A percentile compares a stretch with the other conserved stretches of the same genome.
Evolutionary conservation across 352 stramenopile species (phyloP).

Genomic region (Achlya hypogyna): DNA sequence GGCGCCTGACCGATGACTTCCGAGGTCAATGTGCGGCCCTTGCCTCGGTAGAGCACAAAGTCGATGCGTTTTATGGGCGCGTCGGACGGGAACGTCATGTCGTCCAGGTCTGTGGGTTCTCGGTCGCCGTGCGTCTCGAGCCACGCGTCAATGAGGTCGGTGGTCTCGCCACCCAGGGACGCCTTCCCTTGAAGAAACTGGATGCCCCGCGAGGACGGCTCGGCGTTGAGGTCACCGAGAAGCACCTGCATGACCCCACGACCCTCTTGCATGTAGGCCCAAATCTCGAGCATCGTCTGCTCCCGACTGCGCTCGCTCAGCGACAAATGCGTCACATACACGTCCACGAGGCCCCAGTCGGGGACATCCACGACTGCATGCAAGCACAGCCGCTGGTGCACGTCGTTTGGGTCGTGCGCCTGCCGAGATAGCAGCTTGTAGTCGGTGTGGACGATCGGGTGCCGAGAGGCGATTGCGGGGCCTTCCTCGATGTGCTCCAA

Average conservation of each 20-base stretch:
- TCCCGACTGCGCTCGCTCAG: slow-evolving; percentile 64
- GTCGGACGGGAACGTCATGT: slow-evolving; percentile 80
- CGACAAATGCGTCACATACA: slow-evolving; percentile 83
- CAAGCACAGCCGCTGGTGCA: slow-evolving; percentile 75
- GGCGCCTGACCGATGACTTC: slow-evolving; percentile 68
- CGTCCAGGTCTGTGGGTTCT: slow-evolving; percentile 39
- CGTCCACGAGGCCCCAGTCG: slow-evolving; percentile 55
- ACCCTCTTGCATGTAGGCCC: slow-evolving; percentile 62
- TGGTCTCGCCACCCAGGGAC: slow-evolving; percentile 37
- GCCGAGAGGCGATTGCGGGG: slow-evolving; percentile 66
- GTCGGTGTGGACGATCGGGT: slow-evolving; percentile 68
- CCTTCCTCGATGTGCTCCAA: slow-evolving; percentile 82
- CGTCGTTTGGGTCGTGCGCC: slow-evolving; percentile 75
- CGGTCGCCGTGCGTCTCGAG: slow-evolving; percentile 35
- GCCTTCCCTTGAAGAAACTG: slow-evolving; percentile 62
- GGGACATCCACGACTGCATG: slow-evolving; percentile 64
- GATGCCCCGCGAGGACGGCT: slow-evolving; percentile 73
- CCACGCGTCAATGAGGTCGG: slow-evolving; percentile 75
- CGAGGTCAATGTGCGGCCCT: slow-evolving; percentile 52
- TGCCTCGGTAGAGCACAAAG: slow-evolving; percentile 63
- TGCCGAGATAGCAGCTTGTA: slow-evolving; percentile 73
- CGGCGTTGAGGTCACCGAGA: slow-evolving; percentile 78
- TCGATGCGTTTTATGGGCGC: slow-evolving; percentile 82
- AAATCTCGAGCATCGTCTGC: slow-evolving; percentile 72
- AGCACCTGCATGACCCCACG: slow-evolving; percentile 62